Evolutionary conservation across 176 grass and related monocot species (phyloP), one percentile per base, ranked within the genome.

Genomic region (Saccharum spontaneum): DNA sequence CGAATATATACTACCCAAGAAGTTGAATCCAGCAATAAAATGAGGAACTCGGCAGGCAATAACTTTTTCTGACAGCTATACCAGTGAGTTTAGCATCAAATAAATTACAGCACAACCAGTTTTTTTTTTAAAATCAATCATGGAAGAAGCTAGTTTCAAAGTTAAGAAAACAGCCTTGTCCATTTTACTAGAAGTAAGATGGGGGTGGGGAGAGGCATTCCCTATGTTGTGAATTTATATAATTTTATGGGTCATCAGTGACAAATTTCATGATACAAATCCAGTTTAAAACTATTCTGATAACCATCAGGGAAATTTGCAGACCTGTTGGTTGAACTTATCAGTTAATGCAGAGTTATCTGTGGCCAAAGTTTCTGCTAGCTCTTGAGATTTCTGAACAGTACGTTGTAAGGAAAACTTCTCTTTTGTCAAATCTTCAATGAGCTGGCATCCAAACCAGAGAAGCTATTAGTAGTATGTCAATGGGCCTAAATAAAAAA

Each of bases 371-470:
- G 77, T 90, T 71, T 99, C 86, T 0, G 97, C 88, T 64, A 99
- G 40, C 68, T 75, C 88, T 88, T 88, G 88, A 78, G 97, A 94
- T 82, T 89, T 96, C 83, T 91, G 90, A 74, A 99, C 86, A 80
- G 90, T 92, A 60, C 86, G 92, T 91, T 99, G 94, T 52, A 99
- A 88, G 22, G 97, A 90, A 39, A 99, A 99, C 59, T 99, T 99
- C 72, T 97, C 94, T 91, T 90, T 87, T 60, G 97, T 99, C 86
- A 99, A 88, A 92, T 99, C 97, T 67, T 99, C 94, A 67, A 99
- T 99, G 65, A 95, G 88, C 97, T 99, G 92, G 52, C 39, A 82
- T 69, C 49, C 82, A 88, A 79, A 91, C 23, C 75, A 79, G 49
- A 72, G 39, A 50, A 79, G 4, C 12, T 69, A 46, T 92, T 73